Base-by-base conservation (phyloP, 768 basidiomycete species). In the Rhizopogon rudus region DNA sequence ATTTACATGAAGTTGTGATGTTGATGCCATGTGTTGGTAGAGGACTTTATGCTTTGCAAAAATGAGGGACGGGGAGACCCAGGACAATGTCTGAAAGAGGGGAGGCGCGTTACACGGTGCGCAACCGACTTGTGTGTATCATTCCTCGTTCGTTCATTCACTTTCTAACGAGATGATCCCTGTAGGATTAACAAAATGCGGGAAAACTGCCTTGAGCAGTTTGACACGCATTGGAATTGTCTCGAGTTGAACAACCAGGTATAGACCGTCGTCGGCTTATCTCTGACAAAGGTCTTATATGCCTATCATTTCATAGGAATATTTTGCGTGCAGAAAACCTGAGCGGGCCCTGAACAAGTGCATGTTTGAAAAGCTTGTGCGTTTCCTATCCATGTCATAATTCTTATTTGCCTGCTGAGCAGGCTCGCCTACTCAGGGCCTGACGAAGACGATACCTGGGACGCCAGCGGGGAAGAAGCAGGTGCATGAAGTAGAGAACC, bases 31-130 rank as follows among this genome's bases (percentile, higher is more conserved):
- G 73, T 75, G 53, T 53, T 52, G 49, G 13, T 66, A 91, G 91
- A 93, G 81, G 90, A 93, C 75, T 93, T 92, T 65, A 96, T 98
- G 93, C 87, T 98, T 52, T 99, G 97, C 82, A 98, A 98, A 76
- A 77, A 83, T 22, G 95, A 98, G 77, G 87, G 81, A 66, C 81
- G 88, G 56, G 57, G 62, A 29, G 87, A 96, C 65, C 93, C 96
- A 9, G 92, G 73, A 20, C 93, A 95, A 69, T 99, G 97, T 72
- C 67, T 98, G 75, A 90, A 91, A 79, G 97, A 98, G 71, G 97
- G 97, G 10, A 75, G 97, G 61, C 85, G 91, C 62, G 96, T 98
- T 54, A 98, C 97, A 53, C 81, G 97, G 62, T 99, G 97, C 71
- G 91, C 95, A 45, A 85, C 86, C 35, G 94, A 98, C 67, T 65